Conservation (phyloP, 2,329 filamentous ascomycete species). For the Calonectria leucothoes region DNA sequence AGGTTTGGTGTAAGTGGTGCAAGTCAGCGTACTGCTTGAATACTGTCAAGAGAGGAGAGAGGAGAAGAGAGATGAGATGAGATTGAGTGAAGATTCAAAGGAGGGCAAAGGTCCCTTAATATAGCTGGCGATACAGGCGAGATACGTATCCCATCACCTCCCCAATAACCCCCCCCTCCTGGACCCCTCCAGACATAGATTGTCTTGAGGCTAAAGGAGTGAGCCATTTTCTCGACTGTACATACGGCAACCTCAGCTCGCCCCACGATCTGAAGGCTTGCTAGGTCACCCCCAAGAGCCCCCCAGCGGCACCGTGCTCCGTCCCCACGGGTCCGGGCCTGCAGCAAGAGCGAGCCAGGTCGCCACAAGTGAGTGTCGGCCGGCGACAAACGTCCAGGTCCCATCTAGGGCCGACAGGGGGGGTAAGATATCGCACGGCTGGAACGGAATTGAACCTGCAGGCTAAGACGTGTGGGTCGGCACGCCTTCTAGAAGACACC, state of each 20-base stretch:
- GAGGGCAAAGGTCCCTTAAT: slow-evolving; percentile 35
- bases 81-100: neutral
- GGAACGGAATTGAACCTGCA: slow-evolving; percentile 23
- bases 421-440: slow-evolving; percentile 25
- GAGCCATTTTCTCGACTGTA: slow-evolving; percentile 43
- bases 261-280: slow-evolving; percentile 42
- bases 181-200: slow-evolving; percentile 24
- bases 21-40: neutral
- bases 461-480: slow-evolving; percentile 21
- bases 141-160: slow-evolving; percentile 40
- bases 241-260: slow-evolving; percentile 38
- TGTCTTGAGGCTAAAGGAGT: slow-evolving; percentile 38
- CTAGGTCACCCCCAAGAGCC: slow-evolving; percentile 28
- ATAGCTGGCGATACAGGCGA: slow-evolving; percentile 31
- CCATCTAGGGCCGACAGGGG: slow-evolving; percentile 1
- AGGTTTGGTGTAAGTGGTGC: slow-evolving; percentile 24
- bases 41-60: neutral
- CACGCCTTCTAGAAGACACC: slow-evolving; percentile 39
- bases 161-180: slow-evolving; percentile 26
- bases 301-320: slow-evolving; percentile 25
- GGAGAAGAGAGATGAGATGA: slow-evolving; percentile 4
- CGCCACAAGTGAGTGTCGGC: slow-evolving; percentile 12
- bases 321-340: slow-evolving; percentile 22
- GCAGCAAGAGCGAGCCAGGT: slow-evolving; percentile 13
- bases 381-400: slow-evolving; percentile 15